These are phyloP conservation scores for Beverwykella pulmonaria DNA, from an alignment of 495 filamentous ascomycete species.

Conservation along the genomic window DNA sequence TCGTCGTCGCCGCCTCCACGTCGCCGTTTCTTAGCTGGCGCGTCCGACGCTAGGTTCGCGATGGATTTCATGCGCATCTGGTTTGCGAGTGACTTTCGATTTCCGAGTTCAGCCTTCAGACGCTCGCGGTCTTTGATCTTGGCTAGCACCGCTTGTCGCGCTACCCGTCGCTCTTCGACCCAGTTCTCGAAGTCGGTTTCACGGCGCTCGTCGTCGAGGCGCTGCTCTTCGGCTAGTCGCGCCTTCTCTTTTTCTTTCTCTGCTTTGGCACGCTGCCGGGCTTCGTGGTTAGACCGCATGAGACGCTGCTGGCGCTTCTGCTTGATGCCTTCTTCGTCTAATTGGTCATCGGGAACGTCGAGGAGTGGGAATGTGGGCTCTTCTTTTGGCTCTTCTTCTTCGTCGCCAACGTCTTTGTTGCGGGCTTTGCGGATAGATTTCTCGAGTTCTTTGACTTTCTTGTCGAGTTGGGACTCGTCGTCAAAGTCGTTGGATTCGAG, in stretches of 20 bases:
- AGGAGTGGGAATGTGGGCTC: slow-evolving; percentile 83
- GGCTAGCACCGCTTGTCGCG: slow-evolving; percentile 68
- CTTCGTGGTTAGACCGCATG: slow-evolving; percentile 91
- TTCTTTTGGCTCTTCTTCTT: slow-evolving; percentile 74
- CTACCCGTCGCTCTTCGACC: slow-evolving; percentile 76
- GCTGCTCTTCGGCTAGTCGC: slow-evolving; percentile 76
- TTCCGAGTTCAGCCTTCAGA: slow-evolving; percentile 87
- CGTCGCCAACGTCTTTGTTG: slow-evolving; percentile 87
- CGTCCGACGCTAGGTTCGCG: slow-evolving; percentile 93
- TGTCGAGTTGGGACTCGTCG: slow-evolving; percentile 80
- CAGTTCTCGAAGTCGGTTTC: slow-evolving; percentile 84
- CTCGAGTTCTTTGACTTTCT: slow-evolving; percentile 82
- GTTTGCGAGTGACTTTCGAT: slow-evolving; percentile 91
- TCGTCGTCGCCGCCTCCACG: slow-evolving; percentile 74
- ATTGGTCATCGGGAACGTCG: slow-evolving; percentile 85
- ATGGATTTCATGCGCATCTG: slow-evolving; percentile 98
- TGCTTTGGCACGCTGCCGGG: slow-evolving; percentile 83
- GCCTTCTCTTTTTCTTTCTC: slow-evolving; percentile 93
- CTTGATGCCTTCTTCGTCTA: slow-evolving; percentile 88
- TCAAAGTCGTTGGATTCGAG: slow-evolving; percentile 90
- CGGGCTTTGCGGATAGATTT: slow-evolving; percentile 81
- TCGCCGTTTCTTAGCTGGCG: slow-evolving; percentile 72
- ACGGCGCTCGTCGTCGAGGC: slow-evolving; percentile 78
- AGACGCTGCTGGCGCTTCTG: slow-evolving; percentile 89
- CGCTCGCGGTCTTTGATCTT: slow-evolving; percentile 91